phyloP scores from a whole-genome alignment of 257 asterid genomes.

The Prunella vulgaris region DNA sequence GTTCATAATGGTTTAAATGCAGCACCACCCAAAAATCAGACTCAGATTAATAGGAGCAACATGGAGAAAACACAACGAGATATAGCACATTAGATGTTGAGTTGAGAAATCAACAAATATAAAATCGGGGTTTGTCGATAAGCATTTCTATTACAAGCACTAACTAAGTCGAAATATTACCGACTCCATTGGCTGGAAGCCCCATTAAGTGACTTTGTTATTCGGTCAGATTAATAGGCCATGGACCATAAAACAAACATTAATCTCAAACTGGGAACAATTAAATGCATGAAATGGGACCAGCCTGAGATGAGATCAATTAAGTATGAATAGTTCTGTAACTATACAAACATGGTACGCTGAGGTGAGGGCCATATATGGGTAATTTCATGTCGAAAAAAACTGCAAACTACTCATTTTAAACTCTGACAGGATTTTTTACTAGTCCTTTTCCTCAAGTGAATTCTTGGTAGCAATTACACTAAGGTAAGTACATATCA shows the following conservation, averaged over 20 bases:
- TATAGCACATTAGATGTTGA: background rate
- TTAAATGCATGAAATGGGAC: constrained; percentile 13
- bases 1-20: background rate
- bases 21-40: background rate
- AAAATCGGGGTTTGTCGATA: background rate
- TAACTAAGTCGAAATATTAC: background rate
- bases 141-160: background rate
- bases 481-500: constrained; percentile 1
- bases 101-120: background rate
- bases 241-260: background rate
- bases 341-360: constrained; percentile 25
- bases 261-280: constrained; percentile 14
- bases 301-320: constrained; percentile 11
- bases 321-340: constrained; percentile 17
- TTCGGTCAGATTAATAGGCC: constrained; percentile 2
- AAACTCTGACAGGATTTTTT: constrained; percentile 33
- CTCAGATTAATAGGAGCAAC: background rate
- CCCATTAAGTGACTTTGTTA: constrained; percentile 1
- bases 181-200: background rate
- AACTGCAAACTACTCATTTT: constrained; percentile 22
- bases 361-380: constrained; percentile 30
- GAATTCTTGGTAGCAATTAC: constrained; percentile 4
- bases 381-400: constrained; percentile 23
- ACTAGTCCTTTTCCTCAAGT: constrained; percentile 23
- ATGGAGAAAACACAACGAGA: background rate